These are phyloP conservation scores for Rhizopus sp. DNA, from an alignment of 371 early-diverging fungal species.

Conservation along the genomic window DNA sequence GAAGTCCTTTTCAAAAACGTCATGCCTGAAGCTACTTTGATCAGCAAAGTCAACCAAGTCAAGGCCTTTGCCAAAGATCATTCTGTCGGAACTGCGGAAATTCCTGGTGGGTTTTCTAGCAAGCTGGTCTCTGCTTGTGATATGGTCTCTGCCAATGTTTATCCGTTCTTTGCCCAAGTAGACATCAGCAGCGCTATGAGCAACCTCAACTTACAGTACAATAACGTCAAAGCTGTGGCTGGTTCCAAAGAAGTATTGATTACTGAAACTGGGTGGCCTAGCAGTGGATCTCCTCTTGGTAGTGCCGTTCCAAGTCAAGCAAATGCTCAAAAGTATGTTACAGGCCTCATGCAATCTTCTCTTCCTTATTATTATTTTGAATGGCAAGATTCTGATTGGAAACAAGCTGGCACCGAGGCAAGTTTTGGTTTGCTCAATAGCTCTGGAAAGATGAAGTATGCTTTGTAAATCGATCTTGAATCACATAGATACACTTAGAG, in stretches of 20 bases:
- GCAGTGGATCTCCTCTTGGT: conserved; percentile 51
- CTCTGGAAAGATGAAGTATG: conserved; percentile 29
- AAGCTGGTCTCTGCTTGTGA: conserved; percentile 45
- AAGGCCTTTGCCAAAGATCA: conserved; percentile 34
- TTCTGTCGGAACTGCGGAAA: conserved; percentile 60
- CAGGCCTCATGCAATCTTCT: conserved; percentile 33
- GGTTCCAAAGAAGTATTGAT: conserved; percentile 49
- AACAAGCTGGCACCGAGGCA: conserved; percentile 54
- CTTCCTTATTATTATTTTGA: conserved; percentile 65
- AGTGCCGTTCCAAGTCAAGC: conserved; percentile 47
- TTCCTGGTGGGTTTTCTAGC: conserved; percentile 30
- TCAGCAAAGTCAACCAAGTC: conserved; percentile 43
- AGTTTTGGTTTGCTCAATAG: conserved; percentile 58
- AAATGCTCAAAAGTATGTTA: conserved; percentile 49
- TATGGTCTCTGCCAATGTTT: conserved; percentile 54
- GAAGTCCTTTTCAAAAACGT: conserved; percentile 34
- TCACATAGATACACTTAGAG: too few species aligned
- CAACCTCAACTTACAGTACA: conserved; percentile 36
- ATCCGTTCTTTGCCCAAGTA: conserved; percentile 56
- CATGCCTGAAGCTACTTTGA: conserved; percentile 26
- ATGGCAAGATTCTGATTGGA: conserved; percentile 65
- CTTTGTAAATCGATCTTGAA: conserved; percentile 2
- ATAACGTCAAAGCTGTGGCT: conserved; percentile 43
- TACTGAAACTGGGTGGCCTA: conserved; percentile 73
- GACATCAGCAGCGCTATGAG: conserved; percentile 30